A percentile compares a stretch with the other conserved stretches of the same genome.
Conservation (phyloP, 805 yeast genomes). For the Spathaspora hagerdaliae region DNA sequence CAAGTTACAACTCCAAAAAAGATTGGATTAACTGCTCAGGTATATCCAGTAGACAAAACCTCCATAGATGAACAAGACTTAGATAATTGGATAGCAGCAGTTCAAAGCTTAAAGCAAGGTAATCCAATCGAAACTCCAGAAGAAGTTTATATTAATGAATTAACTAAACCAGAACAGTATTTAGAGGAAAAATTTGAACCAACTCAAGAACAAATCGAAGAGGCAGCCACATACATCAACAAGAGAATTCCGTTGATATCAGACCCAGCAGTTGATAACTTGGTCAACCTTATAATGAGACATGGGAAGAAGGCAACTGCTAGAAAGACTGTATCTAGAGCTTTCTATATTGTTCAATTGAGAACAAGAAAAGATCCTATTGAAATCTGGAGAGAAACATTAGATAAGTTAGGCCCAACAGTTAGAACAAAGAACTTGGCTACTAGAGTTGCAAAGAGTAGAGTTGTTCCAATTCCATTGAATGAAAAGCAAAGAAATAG, state of each 20-base stretch:
- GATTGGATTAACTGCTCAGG: slow-evolving; percentile 26
- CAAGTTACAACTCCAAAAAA: not conserved
- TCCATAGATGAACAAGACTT: slow-evolving; percentile 35
- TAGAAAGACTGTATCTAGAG: slow-evolving; percentile 65
- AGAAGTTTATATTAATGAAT: slow-evolving; percentile 36
- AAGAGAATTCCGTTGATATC: slow-evolving; percentile 55
- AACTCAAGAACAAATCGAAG: slow-evolving; percentile 57
- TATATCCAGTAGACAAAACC: slow-evolving; percentile 36
- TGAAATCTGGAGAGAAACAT: slow-evolving; percentile 61
- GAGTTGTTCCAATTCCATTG: slow-evolving; percentile 78
- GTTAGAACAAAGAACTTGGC: slow-evolving; percentile 71
- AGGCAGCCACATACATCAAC: slow-evolving; percentile 46
- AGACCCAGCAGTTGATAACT: slow-evolving; percentile 72
- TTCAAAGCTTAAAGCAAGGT: slow-evolving; percentile 34
- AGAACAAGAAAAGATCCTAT: slow-evolving; percentile 79
- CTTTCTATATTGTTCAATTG: slow-evolving; percentile 74
- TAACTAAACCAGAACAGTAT: slow-evolving; percentile 32
- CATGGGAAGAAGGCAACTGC: slow-evolving; percentile 86
- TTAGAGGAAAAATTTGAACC: slow-evolving; percentile 48
- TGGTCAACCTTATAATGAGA: slow-evolving; percentile 87
- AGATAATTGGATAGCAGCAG: slow-evolving; percentile 46
- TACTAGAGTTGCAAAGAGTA: slow-evolving; percentile 83
- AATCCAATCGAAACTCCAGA: slow-evolving; percentile 26
- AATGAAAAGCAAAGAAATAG: slow-evolving; percentile 78
- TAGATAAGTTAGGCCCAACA: slow-evolving; percentile 82